Percentiles rank a stretch among this genome's conserved stretches.
Evolutionary conservation across 768 basidiomycete species (phyloP).

Genomic region (Mycena vitilis): DNA sequence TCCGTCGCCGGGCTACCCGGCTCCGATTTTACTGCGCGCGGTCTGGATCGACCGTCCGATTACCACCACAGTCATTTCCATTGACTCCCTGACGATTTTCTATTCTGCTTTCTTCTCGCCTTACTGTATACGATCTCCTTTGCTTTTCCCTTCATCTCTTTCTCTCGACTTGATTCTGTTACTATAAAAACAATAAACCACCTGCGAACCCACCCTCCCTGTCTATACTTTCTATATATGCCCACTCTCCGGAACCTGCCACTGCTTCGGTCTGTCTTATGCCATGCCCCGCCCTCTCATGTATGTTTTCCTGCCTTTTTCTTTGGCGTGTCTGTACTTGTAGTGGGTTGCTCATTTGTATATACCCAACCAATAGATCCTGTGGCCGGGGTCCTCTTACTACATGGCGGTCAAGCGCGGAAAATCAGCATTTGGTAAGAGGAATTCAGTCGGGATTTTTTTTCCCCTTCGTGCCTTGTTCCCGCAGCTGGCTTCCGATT

Average conservation of each 20-base stretch:
- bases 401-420: neutral
- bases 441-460: too few relatives aligned
- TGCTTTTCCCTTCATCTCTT: conserved; percentile 33
- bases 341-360: conserved; percentile 33
- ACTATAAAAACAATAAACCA: conserved; percentile 20
- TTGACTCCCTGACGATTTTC: conserved; percentile 34
- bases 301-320: conserved; percentile 25
- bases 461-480: too few relatives aligned
- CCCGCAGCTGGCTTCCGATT: too few relatives aligned
- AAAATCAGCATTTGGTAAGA: neutral
- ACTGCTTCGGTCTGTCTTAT: conserved; percentile 34
- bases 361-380: conserved; percentile 34
- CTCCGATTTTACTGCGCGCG: conserved; percentile 1
- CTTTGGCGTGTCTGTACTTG: conserved; percentile 24
- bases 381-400: conserved; percentile 31
- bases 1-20: neutral
- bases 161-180: conserved; percentile 24
- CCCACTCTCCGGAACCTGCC: conserved; percentile 40
- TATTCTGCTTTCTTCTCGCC: neutral
- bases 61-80: conserved; percentile 14
- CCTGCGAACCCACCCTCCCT: conserved; percentile 14
- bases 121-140: conserved; percentile 30
- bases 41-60: conserved; percentile 2
- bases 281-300: conserved; percentile 30
- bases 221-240: conserved; percentile 28